Evolutionary conservation across 257 asterid species (phyloP), one percentile per base, ranked within the genome.

Genomic region (Fraxinus excelsior): DNA sequence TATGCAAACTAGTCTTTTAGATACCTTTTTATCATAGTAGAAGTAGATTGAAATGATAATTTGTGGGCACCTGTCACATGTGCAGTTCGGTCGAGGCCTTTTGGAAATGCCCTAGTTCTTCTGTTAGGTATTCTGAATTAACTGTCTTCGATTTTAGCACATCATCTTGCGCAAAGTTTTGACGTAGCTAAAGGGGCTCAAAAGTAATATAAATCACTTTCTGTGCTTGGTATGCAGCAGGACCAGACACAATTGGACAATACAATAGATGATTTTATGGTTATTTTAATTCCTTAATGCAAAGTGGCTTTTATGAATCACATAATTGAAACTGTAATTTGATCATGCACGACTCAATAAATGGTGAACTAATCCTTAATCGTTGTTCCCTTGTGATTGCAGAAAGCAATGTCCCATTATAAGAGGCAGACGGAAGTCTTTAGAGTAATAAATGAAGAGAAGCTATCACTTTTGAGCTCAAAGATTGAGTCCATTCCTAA

Each of bases 331-430:
- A 16, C 7, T 14, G 56, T 46, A 14, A 46, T 14, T 46, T 46
- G 56, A 46, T 46, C 21, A 46, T 16, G n/a, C 56, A 46, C 56
- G 2, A 46, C 56, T 46, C 56, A 14, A 46, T 14, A 14, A 14
- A 46, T 46, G n/a, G 56, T 46, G 56, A 46, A 46, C 64, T 53
- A 53, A 18, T 53, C 64, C 10, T 7, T 53, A 18, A 7, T 14
- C 7, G 21, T 2, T 46, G n/a, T 13, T 67, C 68, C 66, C 67
- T 35, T 82, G 46, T 51, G 67, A 69, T 74, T 85, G 86, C 93
- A 95, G 99, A 93, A 86, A 88, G 92, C 98, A 49, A 78, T 90
- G 83, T 79, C 88, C 21, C 96, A 91, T 46, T 95, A 95, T 80
- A 86, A 86, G 88, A 85, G 84, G 84, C 88, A 87, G 84, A 86